Evolutionary conservation across 2,329 filamentous ascomycete species (phyloP).

Genomic region (Aureobasidium sp.): DNA sequence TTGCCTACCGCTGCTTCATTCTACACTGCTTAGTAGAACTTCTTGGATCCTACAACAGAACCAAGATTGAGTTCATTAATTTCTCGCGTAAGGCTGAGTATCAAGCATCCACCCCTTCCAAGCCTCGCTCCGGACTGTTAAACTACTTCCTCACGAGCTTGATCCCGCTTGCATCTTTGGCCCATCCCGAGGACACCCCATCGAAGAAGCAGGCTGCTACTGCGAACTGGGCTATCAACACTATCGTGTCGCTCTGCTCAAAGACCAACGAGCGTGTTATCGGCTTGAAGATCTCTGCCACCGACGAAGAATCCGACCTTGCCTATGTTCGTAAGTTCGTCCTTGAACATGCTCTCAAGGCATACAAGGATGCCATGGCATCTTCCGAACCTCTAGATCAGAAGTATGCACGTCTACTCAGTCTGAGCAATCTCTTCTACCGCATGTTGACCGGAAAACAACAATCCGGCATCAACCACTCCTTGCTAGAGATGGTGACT

Average conservation of each 20-base stretch:
- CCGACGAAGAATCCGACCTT: constrained; percentile 73
- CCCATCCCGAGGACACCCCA: constrained; percentile 64
- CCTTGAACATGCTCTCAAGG: constrained; percentile 82
- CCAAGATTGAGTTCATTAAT: constrained; percentile 98
- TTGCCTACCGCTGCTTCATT: constrained; percentile 92
- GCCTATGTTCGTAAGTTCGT: constrained; percentile 93
- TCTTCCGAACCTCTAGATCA: constrained; percentile 74
- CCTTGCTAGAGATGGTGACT: constrained; percentile 15
- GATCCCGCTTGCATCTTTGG: constrained; percentile 57
- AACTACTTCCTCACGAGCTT: constrained; percentile 89
- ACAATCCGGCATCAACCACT: constrained; percentile 42
- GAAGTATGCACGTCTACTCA: constrained; percentile 82
- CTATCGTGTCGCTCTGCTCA: constrained; percentile 77
- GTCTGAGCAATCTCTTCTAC: constrained; percentile 84
- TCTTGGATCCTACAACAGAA: constrained; percentile 82
- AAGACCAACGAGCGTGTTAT: constrained; percentile 74
- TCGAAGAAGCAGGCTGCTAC: constrained; percentile 83
- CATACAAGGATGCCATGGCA: constrained; percentile 78
- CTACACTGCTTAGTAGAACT: constrained; percentile 88
- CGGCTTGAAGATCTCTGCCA: constrained; percentile 38
- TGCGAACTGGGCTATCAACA: constrained; percentile 75
- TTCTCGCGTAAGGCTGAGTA: constrained; percentile 89
- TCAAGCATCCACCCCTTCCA: constrained; percentile 79
- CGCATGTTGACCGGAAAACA: constrained; percentile 81
- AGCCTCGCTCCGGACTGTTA: constrained; percentile 83